phyloP scores from a whole-genome alignment of 805 yeast genomes.

The Lipomyces oligophaga region DNA sequence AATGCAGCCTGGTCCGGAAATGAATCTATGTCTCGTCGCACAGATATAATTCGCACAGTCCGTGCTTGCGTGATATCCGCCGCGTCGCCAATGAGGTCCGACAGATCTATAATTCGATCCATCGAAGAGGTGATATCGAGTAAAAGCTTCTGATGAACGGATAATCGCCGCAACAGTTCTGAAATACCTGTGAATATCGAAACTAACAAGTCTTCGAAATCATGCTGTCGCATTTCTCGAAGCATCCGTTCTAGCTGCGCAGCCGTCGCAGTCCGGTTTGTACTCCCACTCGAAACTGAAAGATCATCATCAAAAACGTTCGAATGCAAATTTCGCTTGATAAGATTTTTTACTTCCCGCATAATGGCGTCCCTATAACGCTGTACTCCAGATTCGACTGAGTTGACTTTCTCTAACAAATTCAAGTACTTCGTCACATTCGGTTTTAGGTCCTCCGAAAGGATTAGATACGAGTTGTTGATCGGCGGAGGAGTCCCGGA shows the following conservation, averaged over 20 bases:
- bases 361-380: conserved; percentile 65
- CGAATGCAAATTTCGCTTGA: conserved; percentile 59
- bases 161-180: conserved; percentile 68
- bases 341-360: conserved; percentile 67
- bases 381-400: conserved; percentile 49
- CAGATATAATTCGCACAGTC: conserved; percentile 70
- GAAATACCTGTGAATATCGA: conserved; percentile 59
- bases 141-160: conserved; percentile 72
- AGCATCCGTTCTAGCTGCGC: conserved; percentile 47
- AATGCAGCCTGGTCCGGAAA: conserved; percentile 57
- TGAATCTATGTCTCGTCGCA: conserved; percentile 68
- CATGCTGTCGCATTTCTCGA: conserved; percentile 64
- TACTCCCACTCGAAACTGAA: conserved; percentile 33
- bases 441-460: conserved; percentile 43
- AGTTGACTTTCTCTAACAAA: conserved; percentile 45
- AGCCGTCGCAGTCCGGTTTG: conserved; percentile 31
- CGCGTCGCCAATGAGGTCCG: conserved; percentile 42
- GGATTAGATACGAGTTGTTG: conserved; percentile 41
- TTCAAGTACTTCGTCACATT: conserved; percentile 48
- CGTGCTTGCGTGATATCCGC: conserved; percentile 71
- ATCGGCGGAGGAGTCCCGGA: conserved; percentile 22
- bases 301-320: conserved; percentile 38
- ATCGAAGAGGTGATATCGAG: conserved; percentile 62
- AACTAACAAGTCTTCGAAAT: conserved; percentile 67
- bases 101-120: conserved; percentile 39